Conservation (phyloP, 768 basidiomycete genomes). For the Termitomyces eurrhizus region DNA sequence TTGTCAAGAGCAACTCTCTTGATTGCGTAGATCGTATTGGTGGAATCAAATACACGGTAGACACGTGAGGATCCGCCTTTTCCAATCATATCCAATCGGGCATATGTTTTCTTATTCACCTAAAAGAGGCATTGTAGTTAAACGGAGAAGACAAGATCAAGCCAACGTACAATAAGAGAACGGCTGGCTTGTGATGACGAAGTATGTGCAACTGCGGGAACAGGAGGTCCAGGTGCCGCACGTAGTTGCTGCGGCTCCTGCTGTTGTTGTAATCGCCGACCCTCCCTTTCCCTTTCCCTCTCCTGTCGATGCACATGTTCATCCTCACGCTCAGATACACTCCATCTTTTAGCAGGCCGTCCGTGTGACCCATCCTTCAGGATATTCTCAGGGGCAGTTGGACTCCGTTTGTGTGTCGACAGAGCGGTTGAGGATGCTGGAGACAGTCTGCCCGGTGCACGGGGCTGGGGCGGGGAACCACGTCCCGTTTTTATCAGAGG, state of each 20-base stretch:
- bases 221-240: conserved; percentile 31
- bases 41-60: conserved; percentile 79
- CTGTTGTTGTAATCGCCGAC: conserved; percentile 27
- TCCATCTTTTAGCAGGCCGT: conserved; percentile 31
- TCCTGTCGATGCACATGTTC: conserved; percentile 27
- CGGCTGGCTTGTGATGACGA: conserved; percentile 33
- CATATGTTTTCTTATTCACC: conserved; percentile 84
- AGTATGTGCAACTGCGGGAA: conserved; percentile 23
- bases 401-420: conserved; percentile 59
- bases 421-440: conserved; percentile 23
- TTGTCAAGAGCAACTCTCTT: conserved; percentile 91
- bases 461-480: conserved; percentile 27
- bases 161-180: conserved; percentile 35
- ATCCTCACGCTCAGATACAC: conserved; percentile 32
- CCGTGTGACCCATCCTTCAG: conserved; percentile 5
- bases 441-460: conserved; percentile 13
- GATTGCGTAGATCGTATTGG: conserved; percentile 80
- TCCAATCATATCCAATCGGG: conserved; percentile 84
- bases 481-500: conserved; percentile 23
- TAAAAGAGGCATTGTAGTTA: conserved; percentile 17
- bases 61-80: conserved; percentile 96
- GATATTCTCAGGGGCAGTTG: conserved; percentile 55
- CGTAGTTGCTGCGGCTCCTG: conserved; percentile 29
- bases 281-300: conserved; percentile 28
- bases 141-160: conserved; percentile 1